Evolutionary conservation across 345 rosid species (phyloP).

Genomic region (Eucalyptus tenuipes): DNA sequence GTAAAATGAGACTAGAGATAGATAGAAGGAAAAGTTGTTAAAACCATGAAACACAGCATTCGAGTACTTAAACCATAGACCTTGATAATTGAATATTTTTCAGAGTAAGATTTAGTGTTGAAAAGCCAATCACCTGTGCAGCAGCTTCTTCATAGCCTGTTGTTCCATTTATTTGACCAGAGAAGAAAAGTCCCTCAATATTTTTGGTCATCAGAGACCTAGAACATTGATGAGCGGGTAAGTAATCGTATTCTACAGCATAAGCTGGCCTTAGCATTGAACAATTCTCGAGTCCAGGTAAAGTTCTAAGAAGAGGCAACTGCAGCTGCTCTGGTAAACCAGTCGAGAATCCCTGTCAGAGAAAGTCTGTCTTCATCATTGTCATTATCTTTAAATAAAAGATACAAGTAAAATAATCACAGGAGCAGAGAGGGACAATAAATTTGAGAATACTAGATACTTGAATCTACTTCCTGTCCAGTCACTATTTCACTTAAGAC

Average conservation of each 20-base stretch:
- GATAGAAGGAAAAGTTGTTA: not conserved
- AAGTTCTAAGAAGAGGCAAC: slow-evolving; percentile 88
- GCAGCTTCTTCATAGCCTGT: slow-evolving; percentile 99
- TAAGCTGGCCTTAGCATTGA: slow-evolving; percentile 97
- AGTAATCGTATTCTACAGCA: slow-evolving; percentile 97
- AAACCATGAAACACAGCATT: not conserved
- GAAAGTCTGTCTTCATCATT: not conserved
- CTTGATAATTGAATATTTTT: not conserved
- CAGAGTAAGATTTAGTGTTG: not conserved
- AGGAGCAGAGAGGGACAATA: not conserved
- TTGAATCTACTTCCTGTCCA: not conserved
- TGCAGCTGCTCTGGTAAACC: slow-evolving; percentile 93
- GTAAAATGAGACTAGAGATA: not conserved
- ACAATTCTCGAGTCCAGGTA: slow-evolving; percentile 97
- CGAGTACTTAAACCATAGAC: not conserved
- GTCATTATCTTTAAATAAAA: not conserved
- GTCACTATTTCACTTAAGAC: not conserved
- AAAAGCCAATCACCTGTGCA: slow-evolving; percentile 55
- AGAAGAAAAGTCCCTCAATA: slow-evolving; percentile 88
- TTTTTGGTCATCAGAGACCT: slow-evolving; percentile 96
- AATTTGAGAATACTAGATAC: not conserved
- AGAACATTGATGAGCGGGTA: slow-evolving; percentile 89
- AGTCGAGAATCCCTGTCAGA: slow-evolving; percentile 85
- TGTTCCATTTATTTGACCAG: slow-evolving; percentile 98
- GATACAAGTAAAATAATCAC: not conserved